Base-by-base conservation (phyloP, 2,329 filamentous ascomycete species). In the Fonsecaea pugnacius region DNA sequence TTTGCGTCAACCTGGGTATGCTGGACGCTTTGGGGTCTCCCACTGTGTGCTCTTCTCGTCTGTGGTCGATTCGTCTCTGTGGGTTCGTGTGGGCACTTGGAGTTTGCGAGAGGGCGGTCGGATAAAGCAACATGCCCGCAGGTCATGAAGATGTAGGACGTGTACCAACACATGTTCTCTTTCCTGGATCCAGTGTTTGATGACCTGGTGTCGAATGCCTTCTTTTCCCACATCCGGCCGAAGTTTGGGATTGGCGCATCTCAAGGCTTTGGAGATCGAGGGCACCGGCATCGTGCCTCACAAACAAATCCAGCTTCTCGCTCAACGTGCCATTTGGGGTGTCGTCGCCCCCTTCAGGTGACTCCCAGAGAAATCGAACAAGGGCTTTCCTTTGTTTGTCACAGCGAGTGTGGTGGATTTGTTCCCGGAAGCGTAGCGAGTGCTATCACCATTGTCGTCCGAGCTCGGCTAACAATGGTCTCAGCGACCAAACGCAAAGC, bases 111-210 rank as follows among this genome's bases (percentile, higher is more conserved):
- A n/a, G 65, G 57, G 18, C 10, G 61, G 60, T 21, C n/a, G 57
- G 64, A 56, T 18, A 61, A 30, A 21, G 21, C 40, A 50, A 65
- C 54, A 21, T 70, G 69, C 12, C 67, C 69, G 57, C 67, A 67
- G 35, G 36, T 24, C 18, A 61, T 16, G 58, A 68, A 70, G 27
- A 70, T 46, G 56, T 65, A 69, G 30, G 62, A 60, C 10, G 51
- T 67, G 61, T 69, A 62, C 52, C 66, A 69, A 65, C 69, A 70
- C 67, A 68, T 70, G 14, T 21, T 43, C 18, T 32, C 18, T 9
- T 18, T n/a, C 12, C 33, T 10, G 38, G 27, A 9, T 5, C 24
- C 14, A 33, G 14, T 33, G 10, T 10, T 30, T 8, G 24, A 33
- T 32, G 7, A 1, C 18, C n/a, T 54, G 16, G 5, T 10, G 12